Percentiles rank a stretch among this genome's conserved stretches.
These are phyloP conservation scores for Theileria luwenshuni DNA, from an alignment of 169 alveolate species.

Conservation along the genomic window DNA sequence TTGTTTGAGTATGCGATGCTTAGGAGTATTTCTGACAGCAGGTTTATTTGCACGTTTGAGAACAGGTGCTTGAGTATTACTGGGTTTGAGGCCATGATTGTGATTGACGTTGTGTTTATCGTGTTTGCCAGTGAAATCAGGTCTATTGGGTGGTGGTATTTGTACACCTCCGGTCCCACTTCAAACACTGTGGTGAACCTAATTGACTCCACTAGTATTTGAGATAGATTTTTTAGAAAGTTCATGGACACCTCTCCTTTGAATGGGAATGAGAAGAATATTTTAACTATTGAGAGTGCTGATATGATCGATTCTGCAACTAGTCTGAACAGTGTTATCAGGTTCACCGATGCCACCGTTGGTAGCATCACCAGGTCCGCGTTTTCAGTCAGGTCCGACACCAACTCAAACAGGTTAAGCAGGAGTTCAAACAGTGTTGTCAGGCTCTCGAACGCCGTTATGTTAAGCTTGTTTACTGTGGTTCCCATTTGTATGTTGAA, in stretches of 20 bases:
- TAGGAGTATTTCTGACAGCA: conserved; percentile 34
- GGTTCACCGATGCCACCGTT: conserved; percentile 23
- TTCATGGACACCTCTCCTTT: conserved; percentile 4
- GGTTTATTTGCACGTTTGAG: conserved; percentile 18
- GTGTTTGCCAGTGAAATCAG: conserved; percentile 29
- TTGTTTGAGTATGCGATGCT: conserved; percentile 21
- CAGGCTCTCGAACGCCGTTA: conserved; percentile 19
- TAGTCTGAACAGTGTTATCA: conserved; percentile 52
- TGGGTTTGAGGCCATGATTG: conserved; percentile 28
- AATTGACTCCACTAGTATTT: conserved; percentile 24
- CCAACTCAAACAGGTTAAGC: conserved; percentile 28
- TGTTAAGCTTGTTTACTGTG: background rate
- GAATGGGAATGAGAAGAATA: conserved; percentile 27
- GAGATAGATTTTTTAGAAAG: conserved; percentile 36
- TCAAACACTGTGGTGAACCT: conserved; percentile 9
- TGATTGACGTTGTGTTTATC: conserved; percentile 26
- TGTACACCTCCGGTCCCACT: background rate
- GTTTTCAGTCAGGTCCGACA: background rate
- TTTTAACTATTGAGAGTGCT: conserved; percentile 30
- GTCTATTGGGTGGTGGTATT: conserved; percentile 59
- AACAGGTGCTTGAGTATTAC: conserved; percentile 38
- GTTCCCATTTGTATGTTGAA: background rate
- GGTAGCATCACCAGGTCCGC: background rate
- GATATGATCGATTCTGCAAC: conserved; percentile 50
- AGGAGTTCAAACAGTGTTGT: conserved; percentile 34